These are phyloP conservation scores for Atkinsonella texensis DNA, from an alignment of 2,329 filamentous ascomycete genomes.

Conservation along the genomic window DNA sequence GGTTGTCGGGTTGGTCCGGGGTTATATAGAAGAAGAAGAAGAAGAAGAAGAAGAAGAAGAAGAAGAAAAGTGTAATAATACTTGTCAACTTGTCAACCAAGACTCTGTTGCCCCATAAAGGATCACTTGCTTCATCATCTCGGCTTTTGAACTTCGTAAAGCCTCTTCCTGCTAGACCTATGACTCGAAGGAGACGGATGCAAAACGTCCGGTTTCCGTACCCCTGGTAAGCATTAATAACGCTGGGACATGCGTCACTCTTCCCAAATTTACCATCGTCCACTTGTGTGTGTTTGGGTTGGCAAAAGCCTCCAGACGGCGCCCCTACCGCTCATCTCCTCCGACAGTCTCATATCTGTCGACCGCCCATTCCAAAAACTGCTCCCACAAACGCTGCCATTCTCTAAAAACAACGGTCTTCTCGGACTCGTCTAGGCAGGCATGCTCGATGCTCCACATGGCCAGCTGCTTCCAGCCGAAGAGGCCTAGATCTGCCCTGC, in stretches of 20 bases:
- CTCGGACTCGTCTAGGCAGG: constrained; percentile 37
- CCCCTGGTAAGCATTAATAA: too few species aligned
- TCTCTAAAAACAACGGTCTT: constrained; percentile 22
- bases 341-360: constrained; percentile 21
- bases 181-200: too few species aligned
- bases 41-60: background rate
- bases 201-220: too few species aligned
- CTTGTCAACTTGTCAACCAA: too few species aligned
- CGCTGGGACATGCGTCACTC: too few species aligned
- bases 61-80: too few species aligned
- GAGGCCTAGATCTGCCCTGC: constrained; percentile 52
- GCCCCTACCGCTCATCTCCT: background rate
- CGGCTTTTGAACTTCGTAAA: too few species aligned
- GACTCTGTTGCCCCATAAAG: too few species aligned
- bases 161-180: too few species aligned
- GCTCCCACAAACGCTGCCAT: constrained; percentile 45
- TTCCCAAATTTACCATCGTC: too few species aligned
- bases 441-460: constrained; percentile 50
- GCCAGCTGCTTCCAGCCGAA: constrained; percentile 60
- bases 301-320: background rate
- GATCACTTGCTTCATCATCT: too few species aligned
- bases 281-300: too few species aligned
- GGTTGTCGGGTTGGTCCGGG: background rate
- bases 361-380: constrained; percentile 43
- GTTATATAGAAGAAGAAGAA: background rate